These are phyloP conservation scores for Ogataea trehaloabstinens DNA, from an alignment of 805 yeast genomes.

Conservation along the genomic window DNA sequence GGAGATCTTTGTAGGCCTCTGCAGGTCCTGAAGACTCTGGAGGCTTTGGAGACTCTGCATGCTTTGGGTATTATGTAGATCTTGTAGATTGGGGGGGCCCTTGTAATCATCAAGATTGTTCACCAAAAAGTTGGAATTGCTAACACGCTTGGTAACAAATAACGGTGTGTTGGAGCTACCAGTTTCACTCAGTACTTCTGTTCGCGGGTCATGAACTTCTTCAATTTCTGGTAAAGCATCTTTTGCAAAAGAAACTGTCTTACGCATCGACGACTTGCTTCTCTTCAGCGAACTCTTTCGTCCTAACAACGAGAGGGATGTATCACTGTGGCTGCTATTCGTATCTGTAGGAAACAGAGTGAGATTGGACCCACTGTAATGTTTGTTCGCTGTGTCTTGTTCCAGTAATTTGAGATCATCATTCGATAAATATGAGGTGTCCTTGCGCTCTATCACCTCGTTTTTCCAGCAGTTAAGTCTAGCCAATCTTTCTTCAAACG, in stretches of 20 bases:
- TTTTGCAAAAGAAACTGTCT: conserved; percentile 32
- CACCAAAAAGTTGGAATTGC: conserved; percentile 30
- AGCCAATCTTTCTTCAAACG: conserved; percentile 87
- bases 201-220: conserved; percentile 34
- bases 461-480: conserved; percentile 89
- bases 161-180: conserved; percentile 29
- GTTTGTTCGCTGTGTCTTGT: conserved; percentile 15
- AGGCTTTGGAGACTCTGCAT: conserved; percentile 7
- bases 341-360: conserved; percentile 8
- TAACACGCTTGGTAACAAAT: conserved; percentile 26
- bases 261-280: conserved; percentile 23
- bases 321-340: conserved; percentile 16
- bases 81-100: conserved; percentile 12
- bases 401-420: conserved; percentile 28
- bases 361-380: conserved; percentile 15
- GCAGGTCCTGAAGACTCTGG: conserved; percentile 5
- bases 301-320: conserved; percentile 21
- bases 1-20: conserved; percentile 9
- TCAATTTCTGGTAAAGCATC: conserved; percentile 14
- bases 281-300: conserved; percentile 26
- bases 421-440: conserved; percentile 18
- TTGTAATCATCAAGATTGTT: conserved; percentile 33
- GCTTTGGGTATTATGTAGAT: conserved; percentile 7
- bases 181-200: conserved; percentile 43
- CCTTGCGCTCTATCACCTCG: conserved; percentile 57